Conservation (phyloP, 768 basidiomycete species). For the Rhizopogon sp. region DNA sequence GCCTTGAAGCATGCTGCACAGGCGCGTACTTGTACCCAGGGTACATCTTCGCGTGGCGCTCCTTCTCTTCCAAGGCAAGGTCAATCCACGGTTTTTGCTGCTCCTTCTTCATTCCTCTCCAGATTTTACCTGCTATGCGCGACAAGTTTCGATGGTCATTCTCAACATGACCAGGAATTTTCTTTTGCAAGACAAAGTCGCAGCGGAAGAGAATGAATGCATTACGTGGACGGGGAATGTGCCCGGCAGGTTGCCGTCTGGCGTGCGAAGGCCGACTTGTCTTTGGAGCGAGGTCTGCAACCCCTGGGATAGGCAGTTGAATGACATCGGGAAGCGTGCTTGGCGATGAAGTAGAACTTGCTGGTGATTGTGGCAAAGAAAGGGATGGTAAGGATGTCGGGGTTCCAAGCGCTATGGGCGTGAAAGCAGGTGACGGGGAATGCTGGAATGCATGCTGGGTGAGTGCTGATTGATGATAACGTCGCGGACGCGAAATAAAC, state of each 20-base stretch:
- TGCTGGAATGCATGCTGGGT: constrained; percentile 3
- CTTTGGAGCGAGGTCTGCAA: constrained; percentile 5
- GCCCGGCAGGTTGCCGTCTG: constrained; percentile 42
- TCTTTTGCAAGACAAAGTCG: constrained; percentile 62
- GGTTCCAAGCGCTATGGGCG: background rate
- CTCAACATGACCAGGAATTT: constrained; percentile 50
- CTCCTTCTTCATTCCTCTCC: constrained; percentile 48
- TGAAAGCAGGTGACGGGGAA: background rate
- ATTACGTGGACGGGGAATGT: constrained; percentile 70
- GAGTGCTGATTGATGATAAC: background rate
- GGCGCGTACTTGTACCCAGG: constrained; percentile 43
- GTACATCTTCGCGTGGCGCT: constrained; percentile 32
- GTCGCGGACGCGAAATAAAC: constrained; percentile 19
- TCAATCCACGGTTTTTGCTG: constrained; percentile 46
- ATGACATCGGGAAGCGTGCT: background rate
- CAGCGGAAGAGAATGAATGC: constrained; percentile 79
- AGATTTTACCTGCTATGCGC: constrained; percentile 60
- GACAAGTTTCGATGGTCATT: constrained; percentile 66
- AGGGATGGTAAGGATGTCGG: background rate
- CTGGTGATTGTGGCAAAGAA: background rate
- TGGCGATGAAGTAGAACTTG: background rate
- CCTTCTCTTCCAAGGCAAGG: constrained; percentile 46
- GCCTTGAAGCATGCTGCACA: constrained; percentile 9
- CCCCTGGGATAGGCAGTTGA: constrained; percentile 5
- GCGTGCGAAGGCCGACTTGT: constrained; percentile 41